Evolutionary conservation across 768 basidiomycete species (phyloP).

Genomic region (Pisolithus tinctorius): DNA sequence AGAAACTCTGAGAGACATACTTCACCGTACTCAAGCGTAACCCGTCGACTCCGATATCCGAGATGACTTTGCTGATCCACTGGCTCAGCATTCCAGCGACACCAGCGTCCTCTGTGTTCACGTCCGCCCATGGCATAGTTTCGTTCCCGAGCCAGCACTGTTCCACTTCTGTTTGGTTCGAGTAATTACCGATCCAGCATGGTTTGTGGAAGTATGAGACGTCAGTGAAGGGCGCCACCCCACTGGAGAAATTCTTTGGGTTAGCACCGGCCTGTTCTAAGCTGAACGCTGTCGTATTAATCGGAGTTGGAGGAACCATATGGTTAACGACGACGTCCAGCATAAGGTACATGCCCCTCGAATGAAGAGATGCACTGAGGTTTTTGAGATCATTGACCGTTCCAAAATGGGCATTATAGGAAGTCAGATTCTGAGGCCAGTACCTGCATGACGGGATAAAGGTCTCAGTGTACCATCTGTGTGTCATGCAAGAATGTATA

Average conservation of each 20-base stretch:
- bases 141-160: no score
- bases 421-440: conserved; percentile 43
- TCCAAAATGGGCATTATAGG: conserved; percentile 50
- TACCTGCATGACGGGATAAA: conserved; percentile 26
- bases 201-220: no score
- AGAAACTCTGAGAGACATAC: conserved; percentile 45
- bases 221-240: no score
- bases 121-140: no score
- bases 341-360: conserved; percentile 53
- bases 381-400: conserved; percentile 42
- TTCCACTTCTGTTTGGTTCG: no score
- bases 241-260: no score
- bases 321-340: conserved; percentile 61
- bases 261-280: no score
- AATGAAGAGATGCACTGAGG: conserved; percentile 41
- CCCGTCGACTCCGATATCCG: conserved; percentile 46
- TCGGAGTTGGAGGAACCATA: conserved; percentile 34
- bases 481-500: not conserved
- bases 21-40: conserved; percentile 51
- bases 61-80: no score
- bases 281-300: conserved; percentile 12
- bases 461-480: not conserved
- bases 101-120: no score
- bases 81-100: no score
- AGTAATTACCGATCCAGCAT: no score